phyloP scores from a whole-genome alignment of 1,284 basidiomycete species.

The Irpex lacteus region DNA sequence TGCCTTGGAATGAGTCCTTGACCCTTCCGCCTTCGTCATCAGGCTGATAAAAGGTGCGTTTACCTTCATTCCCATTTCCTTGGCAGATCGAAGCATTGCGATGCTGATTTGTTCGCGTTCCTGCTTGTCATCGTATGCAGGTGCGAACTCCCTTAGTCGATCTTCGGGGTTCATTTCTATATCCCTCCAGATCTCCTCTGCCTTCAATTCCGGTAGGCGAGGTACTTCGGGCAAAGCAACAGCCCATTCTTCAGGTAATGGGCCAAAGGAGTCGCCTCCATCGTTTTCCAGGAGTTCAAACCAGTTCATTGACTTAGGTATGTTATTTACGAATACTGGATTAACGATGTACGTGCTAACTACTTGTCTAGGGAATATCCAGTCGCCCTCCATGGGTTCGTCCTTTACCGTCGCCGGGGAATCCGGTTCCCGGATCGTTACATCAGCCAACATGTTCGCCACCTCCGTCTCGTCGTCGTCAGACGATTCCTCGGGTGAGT shows the following conservation, averaged over 20 bases:
- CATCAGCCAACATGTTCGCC: background rate
- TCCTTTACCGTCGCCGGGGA: background rate
- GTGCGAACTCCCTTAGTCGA: background rate
- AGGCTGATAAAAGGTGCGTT: no score
- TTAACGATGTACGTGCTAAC: background rate
- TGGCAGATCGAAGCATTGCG: background rate
- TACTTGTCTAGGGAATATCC: background rate
- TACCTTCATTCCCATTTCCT: no score
- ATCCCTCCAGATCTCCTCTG: background rate
- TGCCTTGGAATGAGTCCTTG: no score
- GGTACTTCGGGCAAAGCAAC: background rate
- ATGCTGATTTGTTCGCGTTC: background rate
- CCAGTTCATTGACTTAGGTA: background rate
- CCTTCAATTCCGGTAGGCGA: background rate
- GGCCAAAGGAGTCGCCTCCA: background rate
- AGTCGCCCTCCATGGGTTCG: background rate
- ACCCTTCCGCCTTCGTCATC: no score
- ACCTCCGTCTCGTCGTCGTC: background rate
- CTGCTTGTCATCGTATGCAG: background rate
- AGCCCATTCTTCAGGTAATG: background rate
- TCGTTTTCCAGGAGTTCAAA: background rate
- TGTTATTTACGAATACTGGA: background rate
- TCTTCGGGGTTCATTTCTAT: background rate
- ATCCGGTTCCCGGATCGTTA: background rate
- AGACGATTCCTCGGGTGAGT: background rate